These are phyloP conservation scores for Trametes hirsuta DNA, from an alignment of 1,284 basidiomycete species.

Conservation along the genomic window DNA sequence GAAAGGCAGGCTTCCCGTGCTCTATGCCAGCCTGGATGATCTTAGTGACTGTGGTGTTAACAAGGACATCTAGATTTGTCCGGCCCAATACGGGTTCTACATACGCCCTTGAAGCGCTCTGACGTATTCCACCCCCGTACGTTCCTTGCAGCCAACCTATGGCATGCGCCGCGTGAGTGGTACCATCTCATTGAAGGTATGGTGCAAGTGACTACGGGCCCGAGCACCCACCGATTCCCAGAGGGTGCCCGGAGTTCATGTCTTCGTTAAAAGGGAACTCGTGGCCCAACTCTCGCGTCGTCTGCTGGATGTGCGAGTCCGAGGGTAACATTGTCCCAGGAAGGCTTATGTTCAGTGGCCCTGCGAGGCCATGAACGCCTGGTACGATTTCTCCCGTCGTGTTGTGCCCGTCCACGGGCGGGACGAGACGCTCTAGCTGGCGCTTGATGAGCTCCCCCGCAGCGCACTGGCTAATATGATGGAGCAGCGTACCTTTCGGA, in stretches of 20 bases:
- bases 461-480: neutral
- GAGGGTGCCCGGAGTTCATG: conserved; percentile 39
- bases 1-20: conserved; percentile 31
- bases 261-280: conserved; percentile 46
- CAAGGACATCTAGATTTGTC: conserved; percentile 46
- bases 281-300: conserved; percentile 33
- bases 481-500: conserved; percentile 26
- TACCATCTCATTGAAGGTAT: too few relatives aligned
- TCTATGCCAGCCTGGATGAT: conserved; percentile 35
- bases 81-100: conserved; percentile 37
- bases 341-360: conserved; percentile 38
- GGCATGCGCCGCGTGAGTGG: neutral
- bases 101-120: conserved; percentile 35
- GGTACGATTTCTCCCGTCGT: conserved; percentile 19
- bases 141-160: conserved; percentile 38
- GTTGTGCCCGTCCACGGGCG: conserved; percentile 24
- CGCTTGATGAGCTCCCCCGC: too few relatives aligned
- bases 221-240: conserved; percentile 40
- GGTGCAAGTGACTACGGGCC: neutral
- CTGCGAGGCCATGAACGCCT: conserved; percentile 26
- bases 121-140: conserved; percentile 32
- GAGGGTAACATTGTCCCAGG: conserved; percentile 36
- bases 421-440: conserved; percentile 21
- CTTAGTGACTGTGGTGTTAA: conserved; percentile 44
- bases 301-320: conserved; percentile 38